These are phyloP conservation scores for Hypholoma fasciculare DNA, from an alignment of 768 basidiomycete genomes.

Conservation along the genomic window DNA sequence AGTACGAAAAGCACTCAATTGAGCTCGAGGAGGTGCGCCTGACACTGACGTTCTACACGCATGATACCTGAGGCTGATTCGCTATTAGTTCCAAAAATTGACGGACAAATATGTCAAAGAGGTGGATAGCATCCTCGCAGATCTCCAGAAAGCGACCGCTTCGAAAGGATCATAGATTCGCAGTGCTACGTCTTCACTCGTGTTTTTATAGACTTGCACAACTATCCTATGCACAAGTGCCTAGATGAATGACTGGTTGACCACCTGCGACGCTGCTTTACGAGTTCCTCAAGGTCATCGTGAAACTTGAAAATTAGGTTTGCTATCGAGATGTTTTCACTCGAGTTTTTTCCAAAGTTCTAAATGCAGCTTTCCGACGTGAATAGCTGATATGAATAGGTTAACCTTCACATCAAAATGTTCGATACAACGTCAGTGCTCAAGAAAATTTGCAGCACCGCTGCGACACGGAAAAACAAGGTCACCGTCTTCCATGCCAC, in stretches of 20 bases:
- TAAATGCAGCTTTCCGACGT: no score
- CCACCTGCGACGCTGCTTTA: no score
- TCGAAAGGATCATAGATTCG: slow-evolving; percentile 17
- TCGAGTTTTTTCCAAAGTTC: no score
- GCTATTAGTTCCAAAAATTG: slow-evolving; percentile 70
- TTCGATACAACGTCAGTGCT: no score
- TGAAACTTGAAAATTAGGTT: no score
- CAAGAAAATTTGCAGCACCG: no score
- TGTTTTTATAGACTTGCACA: neutral
- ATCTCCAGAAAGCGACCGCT: slow-evolving; percentile 59
- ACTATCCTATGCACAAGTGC: neutral
- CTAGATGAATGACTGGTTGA: neutral
- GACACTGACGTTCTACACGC: neutral
- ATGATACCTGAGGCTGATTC: neutral
- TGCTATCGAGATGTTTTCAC: no score
- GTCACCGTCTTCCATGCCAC: no score
- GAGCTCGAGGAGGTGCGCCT: slow-evolving; percentile 68
- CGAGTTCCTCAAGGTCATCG: no score
- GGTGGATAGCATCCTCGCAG: slow-evolving; percentile 63
- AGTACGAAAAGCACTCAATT: slow-evolving; percentile 65
- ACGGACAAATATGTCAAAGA: slow-evolving; percentile 62
- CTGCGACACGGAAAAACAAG: no score
- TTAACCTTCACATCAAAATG: no score
- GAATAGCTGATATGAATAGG: no score
- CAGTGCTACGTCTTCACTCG: neutral